Conservation (phyloP, 345 rosid species). For the Psidium friedrichsthalianum region DNA sequence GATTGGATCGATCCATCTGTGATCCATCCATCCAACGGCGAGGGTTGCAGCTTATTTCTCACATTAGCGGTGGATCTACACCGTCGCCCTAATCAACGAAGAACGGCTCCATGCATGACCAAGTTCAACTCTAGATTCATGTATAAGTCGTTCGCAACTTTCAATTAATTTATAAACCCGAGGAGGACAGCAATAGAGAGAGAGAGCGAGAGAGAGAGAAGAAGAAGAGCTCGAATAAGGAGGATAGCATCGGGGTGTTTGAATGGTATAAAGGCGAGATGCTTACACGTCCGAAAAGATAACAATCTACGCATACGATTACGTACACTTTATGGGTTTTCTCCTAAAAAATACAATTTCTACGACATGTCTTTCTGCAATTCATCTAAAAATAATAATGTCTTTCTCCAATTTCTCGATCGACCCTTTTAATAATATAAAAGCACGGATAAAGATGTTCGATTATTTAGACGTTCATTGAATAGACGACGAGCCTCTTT, state of each 20-base stretch:
- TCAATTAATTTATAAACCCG: neutral
- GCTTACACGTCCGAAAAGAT: neutral
- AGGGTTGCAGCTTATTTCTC: neutral
- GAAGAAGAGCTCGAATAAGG: neutral
- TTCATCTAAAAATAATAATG: neutral
- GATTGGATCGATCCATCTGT: neutral
- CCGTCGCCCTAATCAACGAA: neutral
- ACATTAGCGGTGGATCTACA: neutral
- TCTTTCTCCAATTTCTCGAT: too few species aligned
- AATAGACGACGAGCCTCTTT: neutral
- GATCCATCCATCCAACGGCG: neutral
- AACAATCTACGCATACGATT: neutral
- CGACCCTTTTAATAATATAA: neutral
- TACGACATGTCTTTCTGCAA: neutral
- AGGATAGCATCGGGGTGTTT: neutral
- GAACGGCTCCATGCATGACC: neutral
- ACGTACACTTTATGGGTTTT: neutral
- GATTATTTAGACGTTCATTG: rapidly evolving
- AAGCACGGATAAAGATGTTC: rapidly evolving
- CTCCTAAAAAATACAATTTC: neutral
- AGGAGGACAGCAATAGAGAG: neutral
- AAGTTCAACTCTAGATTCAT: neutral
- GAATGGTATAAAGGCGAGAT: neutral
- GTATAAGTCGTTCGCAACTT: neutral
- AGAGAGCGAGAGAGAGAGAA: neutral